Evolutionary conservation across 352 stramenopile species (phyloP).

Genomic region (Phytophthora ramorum): DNA sequence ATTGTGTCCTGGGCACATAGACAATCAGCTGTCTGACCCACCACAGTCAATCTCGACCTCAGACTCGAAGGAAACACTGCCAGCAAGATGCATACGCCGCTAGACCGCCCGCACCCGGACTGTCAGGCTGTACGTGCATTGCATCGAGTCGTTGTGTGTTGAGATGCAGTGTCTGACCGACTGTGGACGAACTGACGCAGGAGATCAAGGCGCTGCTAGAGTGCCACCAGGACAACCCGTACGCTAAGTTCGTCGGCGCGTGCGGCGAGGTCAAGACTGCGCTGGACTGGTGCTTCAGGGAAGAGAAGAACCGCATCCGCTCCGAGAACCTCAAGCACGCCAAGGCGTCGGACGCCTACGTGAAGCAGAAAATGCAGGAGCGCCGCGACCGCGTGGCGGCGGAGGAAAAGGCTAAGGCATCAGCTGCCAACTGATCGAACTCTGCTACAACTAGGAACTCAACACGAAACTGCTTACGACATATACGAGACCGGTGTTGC

Average conservation of each 20-base stretch:
- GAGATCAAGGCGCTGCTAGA: constrained; percentile 71
- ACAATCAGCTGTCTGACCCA: constrained; percentile 4
- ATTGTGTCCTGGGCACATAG: background rate
- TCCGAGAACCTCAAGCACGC: constrained; percentile 71
- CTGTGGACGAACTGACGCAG: constrained; percentile 32
- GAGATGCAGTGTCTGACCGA: constrained; percentile 2
- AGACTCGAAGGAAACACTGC: constrained; percentile 1
- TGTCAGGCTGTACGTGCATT: constrained; percentile 70
- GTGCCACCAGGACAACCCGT: constrained; percentile 81
- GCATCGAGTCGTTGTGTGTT: background rate
- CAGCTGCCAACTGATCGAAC: constrained; percentile 16
- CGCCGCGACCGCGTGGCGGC: constrained; percentile 54
- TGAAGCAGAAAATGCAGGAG: constrained; percentile 83
- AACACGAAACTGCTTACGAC: constrained; percentile 1
- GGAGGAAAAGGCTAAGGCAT: constrained; percentile 26
- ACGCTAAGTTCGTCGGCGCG: constrained; percentile 78
- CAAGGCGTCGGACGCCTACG: constrained; percentile 70
- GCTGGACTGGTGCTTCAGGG: constrained; percentile 81
- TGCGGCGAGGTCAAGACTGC: constrained; percentile 79
- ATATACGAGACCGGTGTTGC: background rate
- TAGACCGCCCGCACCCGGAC: constrained; percentile 82
- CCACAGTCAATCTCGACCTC: constrained; percentile 26
- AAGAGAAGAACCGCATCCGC: constrained; percentile 71
- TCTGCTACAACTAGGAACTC: constrained; percentile 3
- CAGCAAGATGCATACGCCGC: constrained; percentile 71